A percentile compares a stretch with the other conserved stretches of the same genome.
Conservation (phyloP, 805 yeast genomes). For the Sporopachydermia lactativora region DNA sequence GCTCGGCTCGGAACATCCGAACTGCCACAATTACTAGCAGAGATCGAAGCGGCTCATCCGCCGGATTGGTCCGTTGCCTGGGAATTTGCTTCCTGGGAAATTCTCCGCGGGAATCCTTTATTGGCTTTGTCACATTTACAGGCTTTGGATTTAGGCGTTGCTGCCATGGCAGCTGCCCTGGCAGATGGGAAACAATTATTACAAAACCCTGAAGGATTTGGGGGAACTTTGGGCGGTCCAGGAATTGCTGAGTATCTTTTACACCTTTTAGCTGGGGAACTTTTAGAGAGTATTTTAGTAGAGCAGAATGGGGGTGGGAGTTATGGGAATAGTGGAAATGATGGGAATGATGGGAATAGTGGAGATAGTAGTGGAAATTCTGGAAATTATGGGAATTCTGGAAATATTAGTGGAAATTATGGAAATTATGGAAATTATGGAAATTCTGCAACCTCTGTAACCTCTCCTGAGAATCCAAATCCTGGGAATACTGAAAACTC, state of each 20-base stretch:
- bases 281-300: not conserved
- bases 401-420: too few relatives aligned
- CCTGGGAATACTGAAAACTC: conserved; percentile 1
- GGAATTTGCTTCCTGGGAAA: not conserved
- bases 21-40: not conserved
- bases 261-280: not conserved
- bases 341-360: too few relatives aligned
- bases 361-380: too few relatives aligned
- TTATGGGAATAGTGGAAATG: too few relatives aligned
- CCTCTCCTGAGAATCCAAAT: conserved; percentile 7
- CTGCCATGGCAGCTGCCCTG: not conserved
- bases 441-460: conserved; percentile 13
- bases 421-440: conserved; percentile 11
- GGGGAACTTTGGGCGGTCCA: not conserved
- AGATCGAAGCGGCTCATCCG: not conserved
- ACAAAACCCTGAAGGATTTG: not conserved
- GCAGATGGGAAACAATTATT: not conserved
- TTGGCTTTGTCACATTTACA: not conserved
- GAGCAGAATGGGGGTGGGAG: too few relatives aligned
- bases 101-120: not conserved
- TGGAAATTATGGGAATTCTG: too few relatives aligned
- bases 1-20: not conserved
- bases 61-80: not conserved
- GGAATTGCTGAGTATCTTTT: not conserved
- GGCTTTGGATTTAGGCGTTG: not conserved